Conservation (phyloP, 1,284 basidiomycete species). For the Taiwanofungus camphoratus region DNA sequence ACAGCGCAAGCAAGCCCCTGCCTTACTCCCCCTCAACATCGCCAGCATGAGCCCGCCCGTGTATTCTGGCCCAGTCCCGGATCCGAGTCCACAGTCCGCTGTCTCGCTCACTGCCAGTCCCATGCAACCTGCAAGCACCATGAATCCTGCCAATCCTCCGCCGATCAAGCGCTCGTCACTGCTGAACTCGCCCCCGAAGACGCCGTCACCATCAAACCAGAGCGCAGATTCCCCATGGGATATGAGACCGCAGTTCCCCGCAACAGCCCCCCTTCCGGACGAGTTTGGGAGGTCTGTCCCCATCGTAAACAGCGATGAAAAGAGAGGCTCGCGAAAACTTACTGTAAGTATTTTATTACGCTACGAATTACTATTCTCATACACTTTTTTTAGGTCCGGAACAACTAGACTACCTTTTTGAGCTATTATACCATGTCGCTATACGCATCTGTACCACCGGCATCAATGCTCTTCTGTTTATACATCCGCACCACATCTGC, state of each 20-base stretch:
- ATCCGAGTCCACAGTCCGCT: conserved; percentile 6
- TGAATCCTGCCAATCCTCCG: conserved; percentile 15
- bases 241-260: conserved; percentile 13
- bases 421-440: conserved; percentile 4
- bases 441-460: neutral
- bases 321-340: conserved; percentile 16
- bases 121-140: conserved; percentile 11
- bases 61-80: conserved; percentile 1
- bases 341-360: conserved; percentile 14
- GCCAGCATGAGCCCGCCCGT: conserved; percentile 10
- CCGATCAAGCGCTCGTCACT: conserved; percentile 11
- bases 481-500: neutral
- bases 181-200: conserved; percentile 9
- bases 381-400: conserved; percentile 18
- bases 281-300: conserved; percentile 16
- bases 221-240: neutral
- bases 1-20: conserved; percentile 23
- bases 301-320: conserved; percentile 8
- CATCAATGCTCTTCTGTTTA: neutral
- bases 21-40: conserved; percentile 18
- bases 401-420: conserved; percentile 13
- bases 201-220: too few relatives aligned
- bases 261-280: conserved; percentile 21
- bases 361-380: neutral
- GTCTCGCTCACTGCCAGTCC: conserved; percentile 15